phyloP scores from a whole-genome alignment of 495 filamentous ascomycete species.

The Friedmanniomyces simplex region DNA sequence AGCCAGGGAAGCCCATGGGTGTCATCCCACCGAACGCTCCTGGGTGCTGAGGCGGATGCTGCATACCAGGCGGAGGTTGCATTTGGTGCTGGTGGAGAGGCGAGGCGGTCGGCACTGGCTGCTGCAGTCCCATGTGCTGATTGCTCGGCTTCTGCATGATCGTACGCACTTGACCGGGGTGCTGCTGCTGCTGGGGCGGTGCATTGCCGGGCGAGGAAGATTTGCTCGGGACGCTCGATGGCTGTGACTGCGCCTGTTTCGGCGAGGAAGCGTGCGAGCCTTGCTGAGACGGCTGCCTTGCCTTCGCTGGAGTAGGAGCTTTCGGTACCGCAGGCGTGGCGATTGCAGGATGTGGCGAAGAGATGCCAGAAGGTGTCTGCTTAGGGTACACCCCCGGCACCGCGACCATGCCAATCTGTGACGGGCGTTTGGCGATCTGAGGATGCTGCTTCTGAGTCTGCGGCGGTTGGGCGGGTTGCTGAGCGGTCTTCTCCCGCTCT shows the following conservation, averaged over 20 bases:
- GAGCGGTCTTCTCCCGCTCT: conserved; percentile 52
- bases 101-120: conserved; percentile 37
- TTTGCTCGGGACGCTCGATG: conserved; percentile 41
- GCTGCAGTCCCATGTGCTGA: conserved; percentile 29
- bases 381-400: conserved; percentile 46
- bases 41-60: conserved; percentile 38
- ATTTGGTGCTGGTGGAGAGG: conserved; percentile 41
- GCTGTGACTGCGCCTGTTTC: conserved; percentile 46
- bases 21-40: conserved; percentile 35
- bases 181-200: conserved; percentile 38
- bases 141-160: conserved; percentile 29
- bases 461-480: conserved; percentile 37
- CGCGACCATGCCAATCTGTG: conserved; percentile 39
- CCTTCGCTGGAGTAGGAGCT: conserved; percentile 57
- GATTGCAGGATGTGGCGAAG: conserved; percentile 68
- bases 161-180: conserved; percentile 22
- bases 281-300: conserved; percentile 72
- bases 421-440: conserved; percentile 34
- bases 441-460: conserved; percentile 7
- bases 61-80: conserved; percentile 39
- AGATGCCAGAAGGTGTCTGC: conserved; percentile 38
- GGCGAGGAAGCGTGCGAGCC: conserved; percentile 62
- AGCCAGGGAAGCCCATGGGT: conserved; percentile 28
- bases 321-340: conserved; percentile 78
- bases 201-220: conserved; percentile 53